These are phyloP conservation scores for Sarocladiaceae sp. DNA, from an alignment of 2,329 filamentous ascomycete genomes.

Conservation along the genomic window DNA sequence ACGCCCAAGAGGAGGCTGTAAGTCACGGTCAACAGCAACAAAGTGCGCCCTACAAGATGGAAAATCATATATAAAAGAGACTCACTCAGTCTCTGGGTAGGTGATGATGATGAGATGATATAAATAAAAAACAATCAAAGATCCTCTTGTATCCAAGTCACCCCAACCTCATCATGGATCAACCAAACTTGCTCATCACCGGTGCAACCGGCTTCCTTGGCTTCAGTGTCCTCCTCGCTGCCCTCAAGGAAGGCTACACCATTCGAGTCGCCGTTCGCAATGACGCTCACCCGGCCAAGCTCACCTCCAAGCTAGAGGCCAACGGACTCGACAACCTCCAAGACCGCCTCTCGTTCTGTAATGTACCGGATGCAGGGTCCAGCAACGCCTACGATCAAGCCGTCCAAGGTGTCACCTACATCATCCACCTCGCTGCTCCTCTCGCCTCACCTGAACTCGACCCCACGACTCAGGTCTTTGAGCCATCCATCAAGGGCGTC, in stretches of 20 bases:
- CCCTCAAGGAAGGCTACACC: constrained; percentile 19
- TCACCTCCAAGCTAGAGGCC: neutral
- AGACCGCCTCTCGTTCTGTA: constrained; percentile 14
- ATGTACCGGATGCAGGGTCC: constrained; percentile 30
- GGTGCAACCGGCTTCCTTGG: constrained; percentile 25
- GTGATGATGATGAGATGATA: no score
- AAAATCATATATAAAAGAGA: no score
- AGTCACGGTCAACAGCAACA: no score
- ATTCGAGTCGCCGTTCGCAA: constrained; percentile 24
- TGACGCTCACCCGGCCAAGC: constrained; percentile 13
- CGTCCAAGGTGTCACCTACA: constrained; percentile 29
- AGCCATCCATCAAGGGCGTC: neutral
- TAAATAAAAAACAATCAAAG: no score
- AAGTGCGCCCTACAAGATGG: no score
- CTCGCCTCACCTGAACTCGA: constrained; percentile 12
- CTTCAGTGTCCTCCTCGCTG: constrained; percentile 19
- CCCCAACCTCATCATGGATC: no score
- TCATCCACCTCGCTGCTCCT: constrained; percentile 27
- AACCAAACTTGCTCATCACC: constrained; percentile 24
- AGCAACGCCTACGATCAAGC: constrained; percentile 33
- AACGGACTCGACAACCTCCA: no score
- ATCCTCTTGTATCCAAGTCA: no score
- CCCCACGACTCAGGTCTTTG: no score
- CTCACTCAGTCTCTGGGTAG: no score
- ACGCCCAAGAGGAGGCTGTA: no score